phyloP scores from a whole-genome alignment of 768 basidiomycete species.

The Filobasidium floriforme region DNA sequence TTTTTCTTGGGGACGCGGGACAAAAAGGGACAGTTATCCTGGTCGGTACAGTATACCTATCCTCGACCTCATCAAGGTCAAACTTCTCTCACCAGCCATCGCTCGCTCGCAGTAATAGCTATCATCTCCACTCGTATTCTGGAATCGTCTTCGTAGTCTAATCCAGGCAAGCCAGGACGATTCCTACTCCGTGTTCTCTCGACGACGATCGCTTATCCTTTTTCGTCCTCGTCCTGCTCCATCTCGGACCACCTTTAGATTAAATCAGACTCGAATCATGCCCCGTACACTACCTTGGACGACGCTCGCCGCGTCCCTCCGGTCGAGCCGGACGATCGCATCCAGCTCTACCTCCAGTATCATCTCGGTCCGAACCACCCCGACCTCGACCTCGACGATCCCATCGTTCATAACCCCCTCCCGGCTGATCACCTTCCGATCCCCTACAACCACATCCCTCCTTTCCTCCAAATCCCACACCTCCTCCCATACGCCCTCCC shows the following conservation, averaged over 20 bases:
- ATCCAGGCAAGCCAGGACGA: too few relatives aligned
- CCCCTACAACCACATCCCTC: neutral
- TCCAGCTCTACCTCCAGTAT: neutral
- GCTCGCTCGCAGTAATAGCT: too few relatives aligned
- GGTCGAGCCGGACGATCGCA: neutral
- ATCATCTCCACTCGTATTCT: too few relatives aligned
- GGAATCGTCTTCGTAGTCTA: too few relatives aligned
- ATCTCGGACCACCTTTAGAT: neutral
- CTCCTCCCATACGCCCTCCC: neutral
- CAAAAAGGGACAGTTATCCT: too few relatives aligned
- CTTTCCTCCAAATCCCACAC: neutral
- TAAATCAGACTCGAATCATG: neutral
- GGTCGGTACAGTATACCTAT: too few relatives aligned
- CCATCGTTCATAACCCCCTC: conserved; percentile 3
- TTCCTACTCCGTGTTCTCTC: too few relatives aligned
- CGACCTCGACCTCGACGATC: neutral
- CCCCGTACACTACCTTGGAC: neutral
- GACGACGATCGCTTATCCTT: too few relatives aligned
- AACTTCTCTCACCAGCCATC: too few relatives aligned
- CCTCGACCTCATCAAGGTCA: too few relatives aligned
- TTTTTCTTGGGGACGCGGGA: too few relatives aligned
- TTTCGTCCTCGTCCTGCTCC: too few relatives aligned
- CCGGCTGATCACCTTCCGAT: conserved; percentile 7
- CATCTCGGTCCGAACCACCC: neutral
- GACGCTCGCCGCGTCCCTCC: neutral